These are phyloP conservation scores for Corylus heterophylla DNA, from an alignment of 306 rosid genomes.

Conservation along the genomic window DNA sequence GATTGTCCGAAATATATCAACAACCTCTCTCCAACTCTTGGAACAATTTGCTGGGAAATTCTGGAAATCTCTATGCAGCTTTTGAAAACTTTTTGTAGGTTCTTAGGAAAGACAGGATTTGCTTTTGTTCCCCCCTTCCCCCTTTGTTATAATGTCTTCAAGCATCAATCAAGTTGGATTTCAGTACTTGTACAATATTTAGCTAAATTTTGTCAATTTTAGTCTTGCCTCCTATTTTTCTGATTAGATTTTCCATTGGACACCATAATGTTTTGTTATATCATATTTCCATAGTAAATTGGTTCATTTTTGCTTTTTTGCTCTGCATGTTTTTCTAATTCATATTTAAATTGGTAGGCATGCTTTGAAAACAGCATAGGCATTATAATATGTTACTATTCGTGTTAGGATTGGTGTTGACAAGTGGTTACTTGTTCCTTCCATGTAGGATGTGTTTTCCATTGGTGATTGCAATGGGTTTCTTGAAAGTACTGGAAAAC, in stretches of 20 bases:
- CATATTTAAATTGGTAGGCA: neutral
- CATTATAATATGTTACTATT: constrained; percentile 2
- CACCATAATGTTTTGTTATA: neutral
- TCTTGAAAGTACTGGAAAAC: constrained; percentile 87
- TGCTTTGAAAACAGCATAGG: neutral
- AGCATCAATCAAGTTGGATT: neutral
- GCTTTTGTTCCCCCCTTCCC: neutral
- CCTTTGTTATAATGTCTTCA: neutral
- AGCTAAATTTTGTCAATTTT: too few species aligned
- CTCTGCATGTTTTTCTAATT: neutral
- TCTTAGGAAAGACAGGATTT: too few species aligned
- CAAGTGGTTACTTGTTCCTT: constrained; percentile 86
- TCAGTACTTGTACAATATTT: neutral
- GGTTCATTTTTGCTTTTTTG: neutral
- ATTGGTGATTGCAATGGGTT: constrained; percentile 94
- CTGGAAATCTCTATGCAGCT: neutral
- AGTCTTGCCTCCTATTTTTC: too few species aligned
- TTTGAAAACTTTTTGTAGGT: too few species aligned
- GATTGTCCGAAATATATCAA: neutral
- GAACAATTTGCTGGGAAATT: neutral
- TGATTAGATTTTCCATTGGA: neutral
- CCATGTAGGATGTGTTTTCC: constrained; percentile 70
- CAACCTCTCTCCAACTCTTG: neutral
- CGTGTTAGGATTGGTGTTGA: constrained; percentile 77
- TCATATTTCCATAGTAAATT: neutral